Conservation (phyloP, 179 eudicot species). For the Dionaea muscipula region DNA sequence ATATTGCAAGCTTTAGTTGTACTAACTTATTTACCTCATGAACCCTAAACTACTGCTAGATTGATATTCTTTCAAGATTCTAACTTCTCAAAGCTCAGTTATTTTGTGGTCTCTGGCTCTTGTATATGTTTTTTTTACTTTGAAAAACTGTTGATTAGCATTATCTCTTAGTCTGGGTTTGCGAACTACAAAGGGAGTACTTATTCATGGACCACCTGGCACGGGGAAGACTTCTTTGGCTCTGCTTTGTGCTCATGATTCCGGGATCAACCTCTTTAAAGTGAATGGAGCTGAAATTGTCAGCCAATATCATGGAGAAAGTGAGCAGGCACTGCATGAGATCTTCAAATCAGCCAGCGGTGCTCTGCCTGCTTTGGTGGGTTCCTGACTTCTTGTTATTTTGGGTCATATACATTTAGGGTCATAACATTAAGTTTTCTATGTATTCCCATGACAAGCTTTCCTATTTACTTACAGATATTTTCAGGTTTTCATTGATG, state of each 20-base stretch:
- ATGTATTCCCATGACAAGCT: background rate
- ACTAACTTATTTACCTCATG: background rate
- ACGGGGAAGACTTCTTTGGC: slow-evolving; percentile 91
- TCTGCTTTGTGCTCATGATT: slow-evolving; percentile 58
- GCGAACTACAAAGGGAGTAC: slow-evolving; percentile 86
- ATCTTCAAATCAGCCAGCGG: slow-evolving; percentile 62
- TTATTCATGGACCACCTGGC: slow-evolving; percentile 94
- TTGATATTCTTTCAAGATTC: too few species aligned
- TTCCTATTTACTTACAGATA: background rate
- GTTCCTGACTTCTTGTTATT: slow-evolving; percentile 16
- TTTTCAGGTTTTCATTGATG: slow-evolving; percentile 83
- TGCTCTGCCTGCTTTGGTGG: slow-evolving; percentile 80
- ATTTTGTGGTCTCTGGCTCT: too few species aligned
- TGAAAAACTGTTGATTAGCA: slow-evolving; percentile 22
- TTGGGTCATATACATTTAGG: background rate
- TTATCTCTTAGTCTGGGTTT: slow-evolving; percentile 58
- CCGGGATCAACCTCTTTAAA: slow-evolving; percentile 60
- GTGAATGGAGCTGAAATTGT: slow-evolving; percentile 86
- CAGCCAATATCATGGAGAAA: slow-evolving; percentile 72
- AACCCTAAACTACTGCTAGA: too few species aligned
- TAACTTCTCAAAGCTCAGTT: too few species aligned
- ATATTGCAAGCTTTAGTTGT: slow-evolving; percentile 9
- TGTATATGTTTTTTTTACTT: background rate
- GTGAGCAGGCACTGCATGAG: slow-evolving; percentile 72
- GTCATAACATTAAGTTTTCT: background rate